Evolutionary conservation across 306 rosid genomes (phyloP).

Genomic region (Quercus agrifolia): DNA sequence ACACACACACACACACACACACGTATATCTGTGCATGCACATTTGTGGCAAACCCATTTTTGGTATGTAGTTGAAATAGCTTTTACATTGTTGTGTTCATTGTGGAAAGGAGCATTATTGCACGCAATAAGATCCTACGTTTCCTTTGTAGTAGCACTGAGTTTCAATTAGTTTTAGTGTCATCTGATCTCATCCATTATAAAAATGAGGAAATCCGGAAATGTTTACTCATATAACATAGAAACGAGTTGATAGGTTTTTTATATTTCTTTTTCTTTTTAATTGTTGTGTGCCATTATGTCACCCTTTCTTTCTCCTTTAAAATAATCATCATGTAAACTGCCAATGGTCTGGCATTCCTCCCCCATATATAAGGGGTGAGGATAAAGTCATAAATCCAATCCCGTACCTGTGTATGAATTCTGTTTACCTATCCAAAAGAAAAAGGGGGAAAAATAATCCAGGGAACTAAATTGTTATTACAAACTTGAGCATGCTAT

Average conservation of each 20-base stretch:
- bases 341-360: background rate
- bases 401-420: background rate
- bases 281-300: background rate
- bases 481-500: background rate
- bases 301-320: background rate
- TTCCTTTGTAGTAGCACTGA: background rate
- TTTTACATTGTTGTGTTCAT: background rate
- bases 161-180: too few species aligned
- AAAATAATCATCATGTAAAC: background rate
- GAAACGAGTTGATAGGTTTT: background rate
- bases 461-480: background rate
- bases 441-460: background rate
- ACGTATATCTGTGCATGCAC: too few species aligned
- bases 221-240: background rate
- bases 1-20: too few species aligned
- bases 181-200: too few species aligned
- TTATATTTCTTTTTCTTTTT: background rate
- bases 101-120: background rate
- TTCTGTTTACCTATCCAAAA: background rate
- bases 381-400: background rate
- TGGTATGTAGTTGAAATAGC: background rate
- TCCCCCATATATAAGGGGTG: background rate
- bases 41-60: background rate
- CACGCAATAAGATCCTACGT: background rate
- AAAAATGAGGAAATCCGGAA: too few species aligned